These are phyloP conservation scores for Loxodes magnus DNA, from an alignment of 73 alveolate species.

Conservation along the genomic window DNA sequence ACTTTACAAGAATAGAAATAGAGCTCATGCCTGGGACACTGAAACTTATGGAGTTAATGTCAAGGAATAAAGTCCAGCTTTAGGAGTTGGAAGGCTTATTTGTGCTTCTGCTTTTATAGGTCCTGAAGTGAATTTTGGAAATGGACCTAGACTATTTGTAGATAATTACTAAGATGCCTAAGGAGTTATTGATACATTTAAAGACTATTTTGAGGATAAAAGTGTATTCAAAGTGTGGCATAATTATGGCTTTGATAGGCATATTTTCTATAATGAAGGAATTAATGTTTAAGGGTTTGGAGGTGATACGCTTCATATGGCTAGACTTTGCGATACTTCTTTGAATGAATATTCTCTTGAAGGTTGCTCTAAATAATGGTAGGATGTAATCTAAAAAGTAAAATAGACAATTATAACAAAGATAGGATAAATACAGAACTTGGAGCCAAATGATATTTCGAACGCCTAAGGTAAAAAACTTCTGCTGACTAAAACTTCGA, in stretches of 20 bases:
- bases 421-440: too few species aligned
- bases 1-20: constrained; percentile 17
- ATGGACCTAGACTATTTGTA: constrained; percentile 77
- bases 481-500: too few species aligned
- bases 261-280: constrained; percentile 59
- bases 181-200: constrained; percentile 43
- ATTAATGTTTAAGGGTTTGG: constrained; percentile 76
- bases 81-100: constrained; percentile 60
- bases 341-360: constrained; percentile 51
- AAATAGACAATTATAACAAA: constrained; percentile 19
- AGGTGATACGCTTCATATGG: constrained; percentile 91
- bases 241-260: constrained; percentile 83
- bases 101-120: constrained; percentile 82
- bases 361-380: constrained; percentile 35
- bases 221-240: constrained; percentile 60
- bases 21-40: constrained; percentile 90
- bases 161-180: constrained; percentile 66
- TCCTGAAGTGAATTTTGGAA: constrained; percentile 86
- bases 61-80: constrained; percentile 63
- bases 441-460: too few species aligned
- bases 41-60: constrained; percentile 71
- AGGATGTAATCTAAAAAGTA: constrained; percentile 32
- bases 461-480: too few species aligned
- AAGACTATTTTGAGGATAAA: constrained; percentile 67
- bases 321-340: constrained; percentile 84